Evolutionary conservation across 2,329 filamentous ascomycete species (phyloP).

Genomic region (Diaporthe sp.): DNA sequence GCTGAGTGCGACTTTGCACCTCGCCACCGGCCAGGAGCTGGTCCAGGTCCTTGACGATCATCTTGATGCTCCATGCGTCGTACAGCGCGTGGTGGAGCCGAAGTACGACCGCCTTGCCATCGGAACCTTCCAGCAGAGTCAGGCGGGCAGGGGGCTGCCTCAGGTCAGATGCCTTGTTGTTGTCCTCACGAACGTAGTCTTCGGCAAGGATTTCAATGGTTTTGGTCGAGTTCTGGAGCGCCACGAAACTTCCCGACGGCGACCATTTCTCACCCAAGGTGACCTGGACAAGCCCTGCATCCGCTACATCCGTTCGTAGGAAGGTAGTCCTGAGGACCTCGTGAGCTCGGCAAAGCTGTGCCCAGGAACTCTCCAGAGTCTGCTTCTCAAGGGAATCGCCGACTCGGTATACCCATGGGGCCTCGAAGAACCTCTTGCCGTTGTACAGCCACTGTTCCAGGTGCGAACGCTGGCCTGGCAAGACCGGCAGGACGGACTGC

Average conservation of each 20-base stretch:
- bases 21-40: slow-evolving; percentile 13
- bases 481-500: slow-evolving; percentile 41
- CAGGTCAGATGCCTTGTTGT: slow-evolving; percentile 41
- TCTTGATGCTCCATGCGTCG: slow-evolving; percentile 47
- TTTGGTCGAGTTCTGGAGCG: slow-evolving; percentile 13
- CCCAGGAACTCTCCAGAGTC: slow-evolving; percentile 34
- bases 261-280: slow-evolving; percentile 32
- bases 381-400: slow-evolving; percentile 37
- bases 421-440: slow-evolving; percentile 47
- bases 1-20: not conserved
- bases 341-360: slow-evolving; percentile 36
- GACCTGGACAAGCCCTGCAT: slow-evolving; percentile 36
- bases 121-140: slow-evolving; percentile 41
- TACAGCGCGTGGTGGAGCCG: slow-evolving; percentile 46
- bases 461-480: slow-evolving; percentile 43
- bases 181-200: slow-evolving; percentile 38
- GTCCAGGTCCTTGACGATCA: slow-evolving; percentile 43
- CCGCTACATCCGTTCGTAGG: not conserved
- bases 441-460: slow-evolving; percentile 45
- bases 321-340: slow-evolving; percentile 41
- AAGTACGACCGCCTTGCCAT: slow-evolving; percentile 44
- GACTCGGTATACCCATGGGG: slow-evolving; percentile 46
- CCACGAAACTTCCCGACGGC: not conserved
- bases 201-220: slow-evolving; percentile 23
- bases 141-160: slow-evolving; percentile 41